Evolutionary conservation across 1,284 basidiomycete genomes (phyloP).

Genomic region (Flammula alnicola): DNA sequence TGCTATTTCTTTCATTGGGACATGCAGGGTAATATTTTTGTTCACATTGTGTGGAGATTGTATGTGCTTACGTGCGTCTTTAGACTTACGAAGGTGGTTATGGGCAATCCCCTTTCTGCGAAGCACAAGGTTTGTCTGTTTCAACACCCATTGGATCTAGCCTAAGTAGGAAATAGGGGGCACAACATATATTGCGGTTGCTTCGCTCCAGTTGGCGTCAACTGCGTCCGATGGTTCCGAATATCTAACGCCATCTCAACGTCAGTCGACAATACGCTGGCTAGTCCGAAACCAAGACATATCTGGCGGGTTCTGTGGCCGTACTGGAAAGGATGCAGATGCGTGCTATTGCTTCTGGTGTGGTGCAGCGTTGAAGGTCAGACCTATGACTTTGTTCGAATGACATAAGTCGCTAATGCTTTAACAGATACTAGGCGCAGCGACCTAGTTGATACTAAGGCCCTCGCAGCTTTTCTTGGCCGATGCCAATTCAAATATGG

Average conservation of each 20-base stretch:
- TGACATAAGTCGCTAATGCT: background rate
- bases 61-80: slow-evolving; percentile 14
- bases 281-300: slow-evolving; percentile 70
- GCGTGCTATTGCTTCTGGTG: slow-evolving; percentile 98
- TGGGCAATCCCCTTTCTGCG: slow-evolving; percentile 79
- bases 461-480: slow-evolving; percentile 68
- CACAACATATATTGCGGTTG: slow-evolving; percentile 91
- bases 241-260: slow-evolving; percentile 49
- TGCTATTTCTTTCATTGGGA: slow-evolving; percentile 66
- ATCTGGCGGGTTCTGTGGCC: slow-evolving; percentile 82
- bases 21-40: slow-evolving; percentile 64
- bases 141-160: background rate
- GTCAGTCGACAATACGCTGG: slow-evolving; percentile 72
- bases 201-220: slow-evolving; percentile 68
- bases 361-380: slow-evolving; percentile 75
- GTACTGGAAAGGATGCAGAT: slow-evolving; percentile 85
- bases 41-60: slow-evolving; percentile 2
- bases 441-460: slow-evolving; percentile 56
- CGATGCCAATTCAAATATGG: slow-evolving; percentile 85
- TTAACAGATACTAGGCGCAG: slow-evolving; percentile 65
- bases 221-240: slow-evolving; percentile 22
- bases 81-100: slow-evolving; percentile 95
- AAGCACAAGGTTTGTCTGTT: slow-evolving; percentile 75
- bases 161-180: slow-evolving; percentile 62
- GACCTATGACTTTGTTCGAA: slow-evolving; percentile 3